Evolutionary conservation across 139 green algal species (phyloP), one percentile per base, ranked within the genome.

Genomic region (Dunaliella primolecta): DNA sequence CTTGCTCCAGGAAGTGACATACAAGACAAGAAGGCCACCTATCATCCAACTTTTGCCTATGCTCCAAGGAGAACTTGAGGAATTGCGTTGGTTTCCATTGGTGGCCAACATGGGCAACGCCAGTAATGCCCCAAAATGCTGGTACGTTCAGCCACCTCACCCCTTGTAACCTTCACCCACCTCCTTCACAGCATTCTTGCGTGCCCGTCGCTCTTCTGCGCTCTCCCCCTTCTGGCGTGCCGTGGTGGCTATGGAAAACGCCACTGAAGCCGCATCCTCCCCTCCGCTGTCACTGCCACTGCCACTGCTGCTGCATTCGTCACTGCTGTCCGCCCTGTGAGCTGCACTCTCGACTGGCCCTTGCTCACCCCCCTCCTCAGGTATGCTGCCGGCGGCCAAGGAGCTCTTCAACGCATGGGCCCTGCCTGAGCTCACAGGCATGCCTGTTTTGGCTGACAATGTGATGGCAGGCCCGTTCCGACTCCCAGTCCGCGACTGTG

Each of bases 151-250:
- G n/a, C n/a, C n/a, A n/a, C n/a, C n/a, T n/a, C n/a, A n/a, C n/a
- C n/a, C n/a, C n/a, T n/a, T n/a, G n/a, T n/a, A n/a, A n/a, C n/a
- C n/a, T n/a, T 11, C 75, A 29, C 90, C 84, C 87, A 91, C 88
- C 36, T 93, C 93, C 89, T 98, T 98, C 0, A 98, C 94, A 1
- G 89, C 93, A 24, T 84, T 87, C 90, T 99, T 98, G 27, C 96
- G 88, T 21, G 89, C 89, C 37, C 88, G 90, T 83, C 93, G 94
- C 88, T 97, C 96, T 76, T 97, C 95, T 15, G 90, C 87, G 0
- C 80, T 95, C 90, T 98, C 96, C 1, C 91, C 93, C 86, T 95
- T 96, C 0, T 84, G 86, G 71, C 93, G 86, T 1, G 75, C 78
- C 80, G 85, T 30, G 31, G 57, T 79, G 56, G 56, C 78, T 30